phyloP scores from a whole-genome alignment of 208 protist species.

The Crithidia sp. region DNA sequence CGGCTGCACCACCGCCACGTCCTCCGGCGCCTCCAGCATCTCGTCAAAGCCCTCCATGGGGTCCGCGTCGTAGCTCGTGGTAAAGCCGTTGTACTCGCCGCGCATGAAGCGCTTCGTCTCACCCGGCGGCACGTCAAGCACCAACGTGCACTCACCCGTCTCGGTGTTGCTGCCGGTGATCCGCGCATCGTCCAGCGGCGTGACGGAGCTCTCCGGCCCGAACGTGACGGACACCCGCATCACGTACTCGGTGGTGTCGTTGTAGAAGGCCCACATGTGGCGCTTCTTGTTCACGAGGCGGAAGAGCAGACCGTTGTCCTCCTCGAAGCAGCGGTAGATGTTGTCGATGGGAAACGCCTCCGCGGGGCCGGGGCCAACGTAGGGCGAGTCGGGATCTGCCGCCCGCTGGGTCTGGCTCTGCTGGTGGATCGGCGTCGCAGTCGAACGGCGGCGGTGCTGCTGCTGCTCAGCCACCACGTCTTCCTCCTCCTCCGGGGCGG shows the following conservation, averaged over 20 bases:
- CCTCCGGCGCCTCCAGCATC: conserved; percentile 5
- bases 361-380: conserved; percentile 43
- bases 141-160: conserved; percentile 53
- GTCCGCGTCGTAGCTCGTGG: conserved; percentile 50
- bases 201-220: conserved; percentile 61
- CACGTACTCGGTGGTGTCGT: conserved; percentile 66
- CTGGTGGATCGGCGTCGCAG: conserved; percentile 11
- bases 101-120: conserved; percentile 72
- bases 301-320: conserved; percentile 76
- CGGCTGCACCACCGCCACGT: conserved; percentile 2
- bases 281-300: conserved; percentile 62
- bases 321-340: conserved; percentile 74
- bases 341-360: conserved; percentile 43
- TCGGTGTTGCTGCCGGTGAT: conserved; percentile 39
- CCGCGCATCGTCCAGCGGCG: conserved; percentile 46
- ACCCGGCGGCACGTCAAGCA: conserved; percentile 51
- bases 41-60: conserved; percentile 20
- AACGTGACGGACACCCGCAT: conserved; percentile 72
- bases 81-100: conserved; percentile 80
- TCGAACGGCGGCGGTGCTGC: background rate
- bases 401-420: conserved; percentile 19
- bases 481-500: conserved; percentile 4
- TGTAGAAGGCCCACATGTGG: conserved; percentile 83
- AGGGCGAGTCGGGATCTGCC: conserved; percentile 16
- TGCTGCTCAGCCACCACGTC: background rate